These are phyloP conservation scores for Ormosia semicastrata DNA, from an alignment of 306 rosid genomes.

Conservation along the genomic window DNA sequence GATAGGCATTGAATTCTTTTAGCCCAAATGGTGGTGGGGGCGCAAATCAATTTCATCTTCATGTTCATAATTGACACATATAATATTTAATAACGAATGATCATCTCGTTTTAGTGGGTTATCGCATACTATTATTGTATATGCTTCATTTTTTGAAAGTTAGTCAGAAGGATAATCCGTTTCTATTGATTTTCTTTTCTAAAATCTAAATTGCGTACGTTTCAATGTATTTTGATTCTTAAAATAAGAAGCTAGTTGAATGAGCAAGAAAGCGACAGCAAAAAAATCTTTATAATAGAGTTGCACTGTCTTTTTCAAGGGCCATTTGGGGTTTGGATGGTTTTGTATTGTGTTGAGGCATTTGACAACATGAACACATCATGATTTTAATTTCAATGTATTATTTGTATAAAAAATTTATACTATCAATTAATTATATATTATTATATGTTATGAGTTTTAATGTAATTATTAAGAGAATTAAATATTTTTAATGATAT, in stretches of 20 bases:
- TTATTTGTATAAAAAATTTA: no score
- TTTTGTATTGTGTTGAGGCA: neutral
- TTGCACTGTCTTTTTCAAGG: conserved; percentile 32
- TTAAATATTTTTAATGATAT: no score
- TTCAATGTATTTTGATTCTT: neutral
- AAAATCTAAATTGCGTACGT: neutral
- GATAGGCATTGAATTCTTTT: neutral
- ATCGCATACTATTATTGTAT: neutral
- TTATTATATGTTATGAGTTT: no score
- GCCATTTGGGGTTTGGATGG: neutral
- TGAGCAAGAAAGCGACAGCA: neutral
- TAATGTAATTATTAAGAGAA: no score
- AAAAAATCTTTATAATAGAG: neutral
- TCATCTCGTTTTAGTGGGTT: neutral
- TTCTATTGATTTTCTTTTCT: neutral
- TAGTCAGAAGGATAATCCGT: neutral
- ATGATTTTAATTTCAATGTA: conserved; percentile 7
- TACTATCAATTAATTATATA: no score
- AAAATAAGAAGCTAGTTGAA: neutral
- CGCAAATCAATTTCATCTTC: neutral
- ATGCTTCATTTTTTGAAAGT: neutral
- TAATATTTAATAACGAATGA: neutral
- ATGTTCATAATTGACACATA: neutral
- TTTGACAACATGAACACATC: neutral
- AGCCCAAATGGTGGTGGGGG: neutral